Evolutionary conservation across 441 rosid species (phyloP).

Genomic region (Capsella rubella): DNA sequence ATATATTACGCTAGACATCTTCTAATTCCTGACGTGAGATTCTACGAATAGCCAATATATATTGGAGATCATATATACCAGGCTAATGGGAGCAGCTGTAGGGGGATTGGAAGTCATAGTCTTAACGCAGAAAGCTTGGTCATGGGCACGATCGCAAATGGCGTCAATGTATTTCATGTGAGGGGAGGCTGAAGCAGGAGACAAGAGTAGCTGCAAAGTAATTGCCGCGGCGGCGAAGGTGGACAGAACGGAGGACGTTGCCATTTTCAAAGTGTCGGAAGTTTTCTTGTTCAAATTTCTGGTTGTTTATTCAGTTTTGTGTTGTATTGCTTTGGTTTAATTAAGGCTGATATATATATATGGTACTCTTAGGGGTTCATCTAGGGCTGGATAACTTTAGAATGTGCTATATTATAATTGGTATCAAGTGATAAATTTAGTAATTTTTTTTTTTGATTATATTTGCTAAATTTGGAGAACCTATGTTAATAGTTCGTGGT

Average conservation of each 20-base stretch:
- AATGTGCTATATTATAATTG: conserved; percentile 15
- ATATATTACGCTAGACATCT: background rate
- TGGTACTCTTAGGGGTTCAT: background rate
- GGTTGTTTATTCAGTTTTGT: background rate
- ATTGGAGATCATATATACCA: conserved; percentile 22
- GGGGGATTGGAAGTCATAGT: conserved; percentile 32
- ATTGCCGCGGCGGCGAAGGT: conserved; percentile 33
- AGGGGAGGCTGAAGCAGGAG: conserved; percentile 34
- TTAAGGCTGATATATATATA: conserved; percentile 12
- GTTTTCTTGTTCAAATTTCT: background rate
- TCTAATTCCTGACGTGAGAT: background rate
- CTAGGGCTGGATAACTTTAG: conserved; percentile 25
- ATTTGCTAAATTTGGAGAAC: conserved; percentile 14
- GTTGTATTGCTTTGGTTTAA: conserved; percentile 9
- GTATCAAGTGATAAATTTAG: conserved; percentile 5
- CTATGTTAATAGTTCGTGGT: background rate
- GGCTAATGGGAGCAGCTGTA: conserved; percentile 28
- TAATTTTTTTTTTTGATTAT: background rate
- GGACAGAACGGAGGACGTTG: conserved; percentile 26
- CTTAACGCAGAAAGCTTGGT: conserved; percentile 28
- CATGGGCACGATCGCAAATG: conserved; percentile 39
- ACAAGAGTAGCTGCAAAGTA: conserved; percentile 19
- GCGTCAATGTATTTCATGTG: conserved; percentile 40
- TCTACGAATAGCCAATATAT: no score
- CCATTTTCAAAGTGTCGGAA: conserved; percentile 30